Base-by-base conservation (phyloP, 129 eudicot species). In the Scalesia atractyloides region DNA sequence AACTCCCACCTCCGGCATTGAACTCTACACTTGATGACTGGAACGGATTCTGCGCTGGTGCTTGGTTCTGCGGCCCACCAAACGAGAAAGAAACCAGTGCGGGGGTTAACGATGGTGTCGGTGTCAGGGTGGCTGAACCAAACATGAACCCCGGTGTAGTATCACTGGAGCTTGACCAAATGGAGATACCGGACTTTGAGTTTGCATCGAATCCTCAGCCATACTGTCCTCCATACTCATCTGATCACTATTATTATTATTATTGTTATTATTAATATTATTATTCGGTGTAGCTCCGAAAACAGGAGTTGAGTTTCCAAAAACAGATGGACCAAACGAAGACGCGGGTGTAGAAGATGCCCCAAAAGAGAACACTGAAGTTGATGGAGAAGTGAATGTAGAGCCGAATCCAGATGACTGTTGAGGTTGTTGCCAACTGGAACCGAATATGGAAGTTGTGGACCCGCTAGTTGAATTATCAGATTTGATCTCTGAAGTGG, bases 141-240 rank as follows among this genome's bases (percentile, higher is more conserved):
- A 90, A 94, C 76, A 72, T 69, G 50, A 89, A 87, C 24, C 84
- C 85, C 9, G 87, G 69, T 13, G 83, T 50, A 53, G 34, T 30
- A 30, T 73, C 15, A 18, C 73, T 12, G 74, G 69, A 48, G 60
- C 10, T 46, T 73, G 78, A 73, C 78, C 78, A 73, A 63, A 73
- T 20, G 54, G 63, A 13, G 70, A 51, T 15, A 87, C 58, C 36
- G 95, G 84, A 34, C 80, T 67, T 0, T 97, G 71, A 46, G 86
- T 66, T 52, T 90, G 96, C 85, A 87, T 79, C 15, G 95, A 87
- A 75, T 94, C 98, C 84, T 94, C 98, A 8, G 96, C 98, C 98
- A 94, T 94, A 79, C 86, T 87, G 73, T 94, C 96, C 73, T 92
- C 98, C 82, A 81, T 82, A 65, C 73, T 90, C 96, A 87, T 87